Evolutionary conservation across 495 filamentous ascomycete species (phyloP).

Genomic region (Xylaria bambusicola): DNA sequence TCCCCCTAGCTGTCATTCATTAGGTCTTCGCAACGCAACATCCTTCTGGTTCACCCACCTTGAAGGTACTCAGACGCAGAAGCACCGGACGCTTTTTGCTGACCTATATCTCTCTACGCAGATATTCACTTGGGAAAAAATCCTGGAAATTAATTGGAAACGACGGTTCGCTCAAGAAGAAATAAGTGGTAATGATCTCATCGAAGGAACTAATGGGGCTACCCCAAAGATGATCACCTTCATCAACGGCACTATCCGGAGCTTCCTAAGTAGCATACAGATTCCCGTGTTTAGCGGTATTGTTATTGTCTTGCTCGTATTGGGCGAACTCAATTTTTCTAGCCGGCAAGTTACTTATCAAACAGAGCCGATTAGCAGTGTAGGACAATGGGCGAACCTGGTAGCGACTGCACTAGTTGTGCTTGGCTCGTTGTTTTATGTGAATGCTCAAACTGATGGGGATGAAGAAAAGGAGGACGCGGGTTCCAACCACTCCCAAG

Average conservation of each 20-base stretch:
- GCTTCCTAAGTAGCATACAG: constrained; percentile 50
- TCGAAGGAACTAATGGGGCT: constrained; percentile 57
- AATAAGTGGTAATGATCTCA: constrained; percentile 34
- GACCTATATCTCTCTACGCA: not conserved
- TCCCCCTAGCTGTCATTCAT: not conserved
- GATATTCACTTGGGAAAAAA: constrained; percentile 61
- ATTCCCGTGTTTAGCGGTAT: constrained; percentile 56
- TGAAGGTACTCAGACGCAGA: not conserved
- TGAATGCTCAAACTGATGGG: constrained; percentile 41
- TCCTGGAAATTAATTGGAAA: constrained; percentile 58
- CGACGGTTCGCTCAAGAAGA: constrained; percentile 37
- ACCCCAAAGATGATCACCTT: constrained; percentile 50
- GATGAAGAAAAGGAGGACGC: constrained; percentile 26
- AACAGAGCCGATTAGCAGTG: constrained; percentile 56
- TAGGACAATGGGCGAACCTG: constrained; percentile 60
- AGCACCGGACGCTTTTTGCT: not conserved
- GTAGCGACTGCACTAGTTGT: constrained; percentile 56
- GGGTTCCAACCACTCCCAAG: constrained; percentile 9
- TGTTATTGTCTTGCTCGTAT: constrained; percentile 55
- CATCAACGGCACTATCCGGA: constrained; percentile 46
- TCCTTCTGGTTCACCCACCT: not conserved
- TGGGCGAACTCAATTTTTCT: constrained; percentile 62
- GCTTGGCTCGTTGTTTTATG: constrained; percentile 55
- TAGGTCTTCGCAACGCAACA: not conserved
- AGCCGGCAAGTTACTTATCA: constrained; percentile 51